These are phyloP conservation scores for Cladophialophora chaetospira DNA, from an alignment of 2,329 filamentous ascomycete genomes.

Conservation along the genomic window DNA sequence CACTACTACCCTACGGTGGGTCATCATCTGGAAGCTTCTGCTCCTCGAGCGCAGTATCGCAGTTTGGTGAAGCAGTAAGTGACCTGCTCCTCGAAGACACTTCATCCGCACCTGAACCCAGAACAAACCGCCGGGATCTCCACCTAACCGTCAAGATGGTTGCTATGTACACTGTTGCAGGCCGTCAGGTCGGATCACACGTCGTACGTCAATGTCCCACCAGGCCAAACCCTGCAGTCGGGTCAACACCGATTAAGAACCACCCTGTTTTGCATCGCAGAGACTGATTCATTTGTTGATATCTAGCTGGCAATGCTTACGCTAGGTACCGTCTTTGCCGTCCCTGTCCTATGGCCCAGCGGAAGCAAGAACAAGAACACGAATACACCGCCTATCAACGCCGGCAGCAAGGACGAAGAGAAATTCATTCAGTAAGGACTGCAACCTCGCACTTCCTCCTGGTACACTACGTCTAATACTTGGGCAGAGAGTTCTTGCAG, in stretches of 20 bases:
- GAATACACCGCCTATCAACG: slow-evolving; percentile 62
- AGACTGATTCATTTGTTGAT: slow-evolving; percentile 12
- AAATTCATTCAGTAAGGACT: slow-evolving; percentile 64
- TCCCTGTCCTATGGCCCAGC: slow-evolving; percentile 48
- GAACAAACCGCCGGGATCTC: slow-evolving; percentile 1
- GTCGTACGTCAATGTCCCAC: slow-evolving; percentile 43
- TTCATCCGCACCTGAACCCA: not conserved
- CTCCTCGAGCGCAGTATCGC: slow-evolving; percentile 8
- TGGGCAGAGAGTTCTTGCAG: slow-evolving; percentile 54
- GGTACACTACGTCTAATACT: not conserved
- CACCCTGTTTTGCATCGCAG: no score
- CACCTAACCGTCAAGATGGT: slow-evolving; percentile 47
- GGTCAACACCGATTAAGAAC: no score
- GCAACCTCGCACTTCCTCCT: slow-evolving; percentile 1
- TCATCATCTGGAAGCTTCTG: slow-evolving; percentile 4
- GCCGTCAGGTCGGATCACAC: slow-evolving; percentile 56
- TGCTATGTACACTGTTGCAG: slow-evolving; percentile 54
- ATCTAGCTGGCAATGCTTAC: slow-evolving; percentile 63
- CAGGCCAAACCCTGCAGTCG: not conserved
- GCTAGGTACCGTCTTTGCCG: slow-evolving; percentile 53
- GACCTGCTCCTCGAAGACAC: not conserved
- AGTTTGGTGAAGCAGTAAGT: not conserved
- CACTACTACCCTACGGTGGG: not conserved
- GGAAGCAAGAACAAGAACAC: slow-evolving; percentile 51
- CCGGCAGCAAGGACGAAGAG: slow-evolving; percentile 68